Percentiles rank a stretch among this genome's conserved stretches.
Evolutionary conservation across 2,329 filamentous ascomycete species (phyloP).

Genomic region (Colletotrichum viniferum): DNA sequence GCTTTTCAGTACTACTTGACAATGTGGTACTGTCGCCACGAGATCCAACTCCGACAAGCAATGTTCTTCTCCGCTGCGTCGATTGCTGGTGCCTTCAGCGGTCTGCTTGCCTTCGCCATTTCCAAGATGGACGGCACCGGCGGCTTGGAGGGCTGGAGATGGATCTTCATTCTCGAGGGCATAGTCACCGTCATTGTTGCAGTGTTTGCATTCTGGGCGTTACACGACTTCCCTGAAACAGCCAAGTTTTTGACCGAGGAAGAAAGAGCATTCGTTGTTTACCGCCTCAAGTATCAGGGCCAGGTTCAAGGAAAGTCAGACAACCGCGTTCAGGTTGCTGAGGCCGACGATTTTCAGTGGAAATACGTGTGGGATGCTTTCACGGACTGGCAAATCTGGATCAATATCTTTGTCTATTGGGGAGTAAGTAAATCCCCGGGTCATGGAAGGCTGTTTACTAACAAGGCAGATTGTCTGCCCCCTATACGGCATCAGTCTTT

Average conservation of each 20-base stretch:
- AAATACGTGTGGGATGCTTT: conserved; percentile 75
- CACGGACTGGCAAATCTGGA: conserved; percentile 80
- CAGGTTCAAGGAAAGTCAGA: conserved; percentile 28
- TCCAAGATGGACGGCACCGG: conserved; percentile 71
- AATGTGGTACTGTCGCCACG: conserved; percentile 64
- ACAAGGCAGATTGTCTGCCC: conserved; percentile 51
- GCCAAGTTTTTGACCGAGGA: conserved; percentile 74
- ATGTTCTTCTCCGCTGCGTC: conserved; percentile 86
- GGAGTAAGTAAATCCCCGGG: conserved; percentile 48
- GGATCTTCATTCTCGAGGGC: conserved; percentile 74
- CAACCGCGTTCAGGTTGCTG: conserved; percentile 47
- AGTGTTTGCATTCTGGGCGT: conserved; percentile 68
- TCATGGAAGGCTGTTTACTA: rapidly evolving
- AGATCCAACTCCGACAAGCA: conserved; percentile 62
- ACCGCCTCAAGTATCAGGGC: conserved; percentile 71
- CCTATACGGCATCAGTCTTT: conserved; percentile 60
- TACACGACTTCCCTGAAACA: conserved; percentile 83
- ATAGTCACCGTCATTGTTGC: conserved; percentile 73
- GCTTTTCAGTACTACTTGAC: conserved; percentile 52
- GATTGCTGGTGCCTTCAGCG: conserved; percentile 78
- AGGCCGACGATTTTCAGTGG: conserved; percentile 78
- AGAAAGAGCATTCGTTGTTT: conserved; percentile 74
- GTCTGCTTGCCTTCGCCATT: conserved; percentile 73
- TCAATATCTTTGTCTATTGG: conserved; percentile 66
- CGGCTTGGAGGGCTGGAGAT: conserved; percentile 63